A percentile compares a stretch with the other conserved stretches of the same genome.
Evolutionary conservation across 2,329 filamentous ascomycete species (phyloP).

Genomic region (Fusarium pseudograminearum): DNA sequence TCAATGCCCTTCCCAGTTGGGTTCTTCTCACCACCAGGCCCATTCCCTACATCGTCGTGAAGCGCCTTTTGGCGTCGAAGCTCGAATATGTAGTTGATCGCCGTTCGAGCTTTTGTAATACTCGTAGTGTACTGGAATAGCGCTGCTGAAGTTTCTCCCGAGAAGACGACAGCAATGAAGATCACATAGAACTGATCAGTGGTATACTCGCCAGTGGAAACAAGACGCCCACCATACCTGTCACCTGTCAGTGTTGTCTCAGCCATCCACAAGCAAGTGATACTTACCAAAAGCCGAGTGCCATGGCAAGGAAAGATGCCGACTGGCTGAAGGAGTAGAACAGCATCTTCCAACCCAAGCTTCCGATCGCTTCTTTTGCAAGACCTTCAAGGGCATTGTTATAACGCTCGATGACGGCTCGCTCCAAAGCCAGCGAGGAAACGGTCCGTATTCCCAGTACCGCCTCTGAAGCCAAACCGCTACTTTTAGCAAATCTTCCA

Average conservation of each 20-base stretch:
- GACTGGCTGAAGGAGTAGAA: conserved; percentile 58
- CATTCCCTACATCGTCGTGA: conserved; percentile 48
- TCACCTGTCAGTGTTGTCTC: neutral
- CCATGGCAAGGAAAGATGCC: conserved; percentile 55
- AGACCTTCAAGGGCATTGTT: conserved; percentile 49
- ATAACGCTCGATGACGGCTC: conserved; percentile 56
- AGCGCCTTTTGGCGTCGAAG: conserved; percentile 52
- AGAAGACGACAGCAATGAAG: conserved; percentile 63
- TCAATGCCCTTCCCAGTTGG: conserved; percentile 47
- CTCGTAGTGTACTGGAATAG: conserved; percentile 64
- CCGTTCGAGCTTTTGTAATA: conserved; percentile 62
- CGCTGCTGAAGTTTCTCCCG: conserved; percentile 56
- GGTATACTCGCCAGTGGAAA: conserved; percentile 61
- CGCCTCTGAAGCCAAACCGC: conserved; percentile 63
- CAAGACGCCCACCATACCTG: conserved; percentile 56
- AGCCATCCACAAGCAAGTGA: neutral
- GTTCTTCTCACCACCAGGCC: conserved; percentile 13
- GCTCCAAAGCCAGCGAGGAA: conserved; percentile 61
- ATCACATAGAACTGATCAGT: conserved; percentile 62
- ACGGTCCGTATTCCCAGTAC: conserved; percentile 63
- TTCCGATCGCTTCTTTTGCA: conserved; percentile 47
- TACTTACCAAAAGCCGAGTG: conserved; percentile 55
- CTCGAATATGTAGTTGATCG: conserved; percentile 63
- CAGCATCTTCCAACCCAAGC: conserved; percentile 55
- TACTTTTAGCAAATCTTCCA: conserved; percentile 60